Evolutionary conservation across 2,329 filamentous ascomycete species (phyloP).

Genomic region (Fonsecaea nubica): DNA sequence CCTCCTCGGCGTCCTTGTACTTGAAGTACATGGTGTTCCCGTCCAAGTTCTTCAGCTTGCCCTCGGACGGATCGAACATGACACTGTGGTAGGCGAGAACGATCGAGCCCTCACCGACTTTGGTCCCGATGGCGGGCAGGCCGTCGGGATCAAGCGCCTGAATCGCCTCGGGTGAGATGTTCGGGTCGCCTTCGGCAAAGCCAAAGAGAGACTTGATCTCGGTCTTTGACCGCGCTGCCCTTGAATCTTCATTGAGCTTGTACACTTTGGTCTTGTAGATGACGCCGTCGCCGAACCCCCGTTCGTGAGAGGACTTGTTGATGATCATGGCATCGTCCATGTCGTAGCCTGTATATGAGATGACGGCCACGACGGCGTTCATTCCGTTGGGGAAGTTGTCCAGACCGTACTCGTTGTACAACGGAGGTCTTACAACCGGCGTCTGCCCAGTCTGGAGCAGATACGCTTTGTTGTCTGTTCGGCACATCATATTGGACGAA

Average conservation of each 20-base stretch:
- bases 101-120: conserved; percentile 79
- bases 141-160: conserved; percentile 84
- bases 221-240: conserved; percentile 69
- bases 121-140: conserved; percentile 77
- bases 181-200: conserved; percentile 66
- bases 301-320: conserved; percentile 95
- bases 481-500: conserved; percentile 79
- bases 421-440: conserved; percentile 85
- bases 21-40: conserved; percentile 85
- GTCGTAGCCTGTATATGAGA: conserved; percentile 98
- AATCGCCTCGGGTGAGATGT: conserved; percentile 71
- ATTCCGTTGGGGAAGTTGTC: conserved; percentile 98
- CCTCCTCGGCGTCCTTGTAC: conserved; percentile 90
- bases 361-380: conserved; percentile 95
- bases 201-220: conserved; percentile 84
- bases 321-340: conserved; percentile 99
- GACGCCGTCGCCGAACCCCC: conserved; percentile 92
- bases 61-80: conserved; percentile 72
- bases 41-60: conserved; percentile 82
- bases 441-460: conserved; percentile 94
- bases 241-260: conserved; percentile 75
- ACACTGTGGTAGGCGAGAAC: conserved; percentile 92
- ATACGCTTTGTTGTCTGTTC: conserved; percentile 98
- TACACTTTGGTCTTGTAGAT: conserved; percentile 98
- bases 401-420: conserved; percentile 94